phyloP scores from a whole-genome alignment of 2,329 filamentous ascomycete genomes.

The Ophiocordyceps robertsii region DNA sequence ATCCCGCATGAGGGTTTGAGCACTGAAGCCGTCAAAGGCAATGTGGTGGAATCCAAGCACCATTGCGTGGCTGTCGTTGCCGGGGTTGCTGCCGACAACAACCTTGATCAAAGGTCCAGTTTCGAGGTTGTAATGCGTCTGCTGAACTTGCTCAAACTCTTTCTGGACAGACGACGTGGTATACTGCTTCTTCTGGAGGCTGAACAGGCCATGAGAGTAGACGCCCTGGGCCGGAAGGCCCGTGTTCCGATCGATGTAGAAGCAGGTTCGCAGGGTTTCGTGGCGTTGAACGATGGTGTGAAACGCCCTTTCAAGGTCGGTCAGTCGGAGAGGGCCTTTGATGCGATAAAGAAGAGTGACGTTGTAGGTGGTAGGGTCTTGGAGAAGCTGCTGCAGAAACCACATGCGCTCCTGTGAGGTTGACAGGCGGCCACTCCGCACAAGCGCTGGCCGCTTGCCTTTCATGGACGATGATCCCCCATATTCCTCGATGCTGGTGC shows the following conservation, averaged over 20 bases:
- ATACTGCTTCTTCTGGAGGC: conserved; percentile 10
- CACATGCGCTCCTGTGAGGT: conserved; percentile 27
- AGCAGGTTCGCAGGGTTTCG: conserved; percentile 20
- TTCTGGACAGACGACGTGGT: conserved; percentile 8
- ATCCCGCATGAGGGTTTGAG: conserved; percentile 27
- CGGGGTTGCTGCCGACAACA: conserved; percentile 3
- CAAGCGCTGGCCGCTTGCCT: neutral
- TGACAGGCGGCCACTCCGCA: conserved; percentile 17
- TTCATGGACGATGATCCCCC: neutral
- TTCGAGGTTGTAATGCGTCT: conserved; percentile 20
- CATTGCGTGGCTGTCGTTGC: conserved; percentile 22
- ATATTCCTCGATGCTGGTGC: neutral
- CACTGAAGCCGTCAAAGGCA: conserved; percentile 32
- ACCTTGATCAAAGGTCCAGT: neutral
- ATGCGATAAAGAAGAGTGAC: conserved; percentile 17
- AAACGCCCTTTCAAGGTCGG: conserved; percentile 19
- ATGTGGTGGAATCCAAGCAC: conserved; percentile 35
- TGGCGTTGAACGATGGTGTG: conserved; percentile 13
- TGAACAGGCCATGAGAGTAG: conserved; percentile 9
- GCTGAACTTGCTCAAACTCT: conserved; percentile 15
- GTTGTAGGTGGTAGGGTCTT: conserved; percentile 27
- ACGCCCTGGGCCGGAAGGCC: conserved; percentile 12
- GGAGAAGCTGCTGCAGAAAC: conserved; percentile 18
- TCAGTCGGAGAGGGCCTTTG: conserved; percentile 16
- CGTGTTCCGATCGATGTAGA: conserved; percentile 7